Base-by-base conservation (phyloP, 2,329 filamentous ascomycete species). In the Catunica adiposa region DNA sequence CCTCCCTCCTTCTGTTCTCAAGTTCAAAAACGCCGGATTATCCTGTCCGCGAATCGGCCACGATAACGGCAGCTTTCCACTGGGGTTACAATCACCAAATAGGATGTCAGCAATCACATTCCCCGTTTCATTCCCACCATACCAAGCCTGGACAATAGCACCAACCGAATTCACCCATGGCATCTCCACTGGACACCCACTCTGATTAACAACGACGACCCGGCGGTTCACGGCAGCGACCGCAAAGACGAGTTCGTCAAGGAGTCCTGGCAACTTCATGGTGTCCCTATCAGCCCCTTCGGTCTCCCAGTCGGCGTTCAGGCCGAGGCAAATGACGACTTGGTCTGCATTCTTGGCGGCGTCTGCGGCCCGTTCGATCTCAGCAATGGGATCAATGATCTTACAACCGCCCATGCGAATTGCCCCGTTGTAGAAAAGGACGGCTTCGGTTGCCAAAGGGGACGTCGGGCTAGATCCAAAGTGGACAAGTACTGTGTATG, bases 61-160 rank as follows among this genome's bases (percentile, higher is more conserved):
- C 1, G 76, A 83, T 22, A 89, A 71, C 0, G 84, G 83, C 1
- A 89, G 73, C 66, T 89, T 89, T 14, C 80, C 86, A 47, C 79
- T 82, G 0, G 86, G 86, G 64, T 85, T 89, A 50, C 78, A 75
- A 59, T 82, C 77, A 51, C 85, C 86, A 60, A 86, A 85, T 17
- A 90, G 71, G 1, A 90, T 75, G 61, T 90, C 86, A 0, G 84
- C 85, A 59, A 94, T 83, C 9, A 81, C 82, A 63, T 89, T 88
- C 4, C 86, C 87, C 3, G 83, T 84, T 69, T 92, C 86, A 63
- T 92, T 87, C n/a, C 87, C 86, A 59, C 86, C 84, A 63, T 89
- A 92, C 85, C 86, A 92, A 6, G 85, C 85, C 63, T 90, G 84
- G 1, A 89, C 64, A 1, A 89, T 70, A 1, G 80, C 78, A 23